Evolutionary conservation across 495 filamentous ascomycete species (phyloP).

Genomic region (Aspergillus heteromorphus): DNA sequence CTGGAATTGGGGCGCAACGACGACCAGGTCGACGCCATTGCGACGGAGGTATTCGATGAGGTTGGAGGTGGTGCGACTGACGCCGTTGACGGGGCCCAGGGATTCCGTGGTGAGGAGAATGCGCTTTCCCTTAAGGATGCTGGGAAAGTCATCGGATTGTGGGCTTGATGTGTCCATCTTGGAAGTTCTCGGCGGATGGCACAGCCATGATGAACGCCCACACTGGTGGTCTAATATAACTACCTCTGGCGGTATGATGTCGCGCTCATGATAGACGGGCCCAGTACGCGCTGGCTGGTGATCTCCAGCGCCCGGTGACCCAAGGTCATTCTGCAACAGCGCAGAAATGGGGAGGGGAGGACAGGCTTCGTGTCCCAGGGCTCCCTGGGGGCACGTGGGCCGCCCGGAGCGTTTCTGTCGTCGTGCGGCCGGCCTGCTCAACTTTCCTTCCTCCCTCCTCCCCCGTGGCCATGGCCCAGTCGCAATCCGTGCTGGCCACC

Average conservation of each 20-base stretch:
- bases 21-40: conserved; percentile 50
- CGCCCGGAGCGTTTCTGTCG: neutral
- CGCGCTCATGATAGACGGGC: too few species aligned
- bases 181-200: neutral
- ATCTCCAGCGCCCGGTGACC: neutral
- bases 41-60: conserved; percentile 55
- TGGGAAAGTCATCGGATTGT: conserved; percentile 34
- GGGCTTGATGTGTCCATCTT: conserved; percentile 10
- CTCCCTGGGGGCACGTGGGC: conserved; percentile 5
- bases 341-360: neutral
- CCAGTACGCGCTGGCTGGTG: neutral
- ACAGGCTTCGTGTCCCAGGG: neutral
- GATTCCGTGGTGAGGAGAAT: conserved; percentile 60
- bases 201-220: conserved; percentile 11
- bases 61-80: conserved; percentile 57
- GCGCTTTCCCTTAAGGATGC: conserved; percentile 44
- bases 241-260: neutral
- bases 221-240: neutral
- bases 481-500: conserved; percentile 1
- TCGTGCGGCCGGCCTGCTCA: neutral
- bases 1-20: conserved; percentile 51
- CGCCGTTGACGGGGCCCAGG: conserved; percentile 61
- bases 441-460: neutral
- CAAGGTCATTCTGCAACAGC: neutral
- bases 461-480: neutral